These are phyloP conservation scores for Madurella mycetomatis DNA, from an alignment of 2,329 filamentous ascomycete species.

Conservation along the genomic window DNA sequence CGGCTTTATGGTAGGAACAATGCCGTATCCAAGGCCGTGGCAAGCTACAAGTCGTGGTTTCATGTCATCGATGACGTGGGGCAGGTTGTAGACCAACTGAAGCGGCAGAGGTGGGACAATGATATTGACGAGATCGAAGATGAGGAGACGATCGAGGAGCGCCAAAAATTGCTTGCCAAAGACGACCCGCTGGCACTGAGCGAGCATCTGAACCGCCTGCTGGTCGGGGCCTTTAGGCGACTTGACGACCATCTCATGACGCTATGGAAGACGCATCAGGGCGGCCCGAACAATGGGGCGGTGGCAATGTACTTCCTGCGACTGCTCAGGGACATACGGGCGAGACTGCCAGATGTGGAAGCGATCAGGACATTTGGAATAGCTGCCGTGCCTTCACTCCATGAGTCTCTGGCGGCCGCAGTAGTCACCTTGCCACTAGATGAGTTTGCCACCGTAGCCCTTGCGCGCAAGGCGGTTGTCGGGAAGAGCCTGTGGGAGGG, in stretches of 20 bases:
- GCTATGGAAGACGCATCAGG: constrained; percentile 46
- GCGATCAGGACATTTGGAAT: constrained; percentile 54
- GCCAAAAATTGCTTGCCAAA: constrained; percentile 63
- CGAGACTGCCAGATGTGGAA: constrained; percentile 54
- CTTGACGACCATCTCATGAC: constrained; percentile 53
- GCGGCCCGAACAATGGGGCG: constrained; percentile 45
- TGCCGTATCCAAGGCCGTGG: constrained; percentile 57
- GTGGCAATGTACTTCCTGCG: constrained; percentile 66
- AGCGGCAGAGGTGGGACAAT: constrained; percentile 68
- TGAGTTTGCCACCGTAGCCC: constrained; percentile 39
- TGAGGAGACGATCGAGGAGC: constrained; percentile 62
- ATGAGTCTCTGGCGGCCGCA: constrained; percentile 54
- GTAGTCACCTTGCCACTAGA: constrained; percentile 49
- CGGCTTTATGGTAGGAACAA: constrained; percentile 69
- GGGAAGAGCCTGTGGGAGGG: constrained; percentile 77
- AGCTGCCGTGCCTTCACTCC: constrained; percentile 58
- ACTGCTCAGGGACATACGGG: constrained; percentile 68
- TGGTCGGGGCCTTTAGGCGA: constrained; percentile 34
- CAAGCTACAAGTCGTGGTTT: constrained; percentile 68
- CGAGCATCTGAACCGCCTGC: constrained; percentile 31
- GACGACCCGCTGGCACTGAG: constrained; percentile 45
- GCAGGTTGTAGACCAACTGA: constrained; percentile 59
- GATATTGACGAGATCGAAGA: constrained; percentile 70
- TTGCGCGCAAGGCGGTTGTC: constrained; percentile 47
- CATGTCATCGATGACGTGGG: constrained; percentile 65